Evolutionary conservation across 306 rosid species (phyloP), one percentile per base, ranked within the genome.

Genomic region (Quercus cerris): DNA sequence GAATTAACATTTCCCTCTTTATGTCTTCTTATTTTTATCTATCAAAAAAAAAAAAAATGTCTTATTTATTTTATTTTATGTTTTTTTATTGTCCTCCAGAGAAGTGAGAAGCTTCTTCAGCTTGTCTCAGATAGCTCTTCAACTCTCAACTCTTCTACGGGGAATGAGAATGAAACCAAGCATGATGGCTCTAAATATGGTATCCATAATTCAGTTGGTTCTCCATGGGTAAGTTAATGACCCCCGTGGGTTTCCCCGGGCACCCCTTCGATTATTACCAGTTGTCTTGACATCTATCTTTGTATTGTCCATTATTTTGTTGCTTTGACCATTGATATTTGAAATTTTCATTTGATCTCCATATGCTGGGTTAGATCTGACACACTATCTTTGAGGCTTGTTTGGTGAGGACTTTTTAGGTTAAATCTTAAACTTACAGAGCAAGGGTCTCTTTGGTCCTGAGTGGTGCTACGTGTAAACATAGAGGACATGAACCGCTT

Each of bases 91-190:
- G 61, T 64, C 70, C 59, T 70, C n/a, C 30, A 95, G 99, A 98
- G 99, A 85, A 89, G 99, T 62, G 93, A 91, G 90, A 92, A 85
- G 76, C 91, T 95, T 79, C 88, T 91, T 81, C 90, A 78, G 82
- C 88, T 95, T 78, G 92, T 91, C 79, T 89, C 97, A 12, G 85
- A 86, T 81, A 72, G 83, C 62, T 61, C 84, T 76, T 81, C 73
- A 59, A 63, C 83, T 62, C 70, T 83, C 22, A 84, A 54, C 80
- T 70, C 81, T 23, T 6, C 33, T 13, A 33, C 58, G 0, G 51
- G 31, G 28, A 55, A 75, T 67, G 79, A 30, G 54, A 74, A 84
- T 75, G 85, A 86, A 71, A 67, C 17, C 35, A 83, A 90, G 66
- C 78, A 46, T 7, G 77, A 61, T 54, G 78, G 75, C 70, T 58